Base-by-base conservation (phyloP, 2,329 filamentous ascomycete genomes). In the Trichophyton benhamiae region DNA sequence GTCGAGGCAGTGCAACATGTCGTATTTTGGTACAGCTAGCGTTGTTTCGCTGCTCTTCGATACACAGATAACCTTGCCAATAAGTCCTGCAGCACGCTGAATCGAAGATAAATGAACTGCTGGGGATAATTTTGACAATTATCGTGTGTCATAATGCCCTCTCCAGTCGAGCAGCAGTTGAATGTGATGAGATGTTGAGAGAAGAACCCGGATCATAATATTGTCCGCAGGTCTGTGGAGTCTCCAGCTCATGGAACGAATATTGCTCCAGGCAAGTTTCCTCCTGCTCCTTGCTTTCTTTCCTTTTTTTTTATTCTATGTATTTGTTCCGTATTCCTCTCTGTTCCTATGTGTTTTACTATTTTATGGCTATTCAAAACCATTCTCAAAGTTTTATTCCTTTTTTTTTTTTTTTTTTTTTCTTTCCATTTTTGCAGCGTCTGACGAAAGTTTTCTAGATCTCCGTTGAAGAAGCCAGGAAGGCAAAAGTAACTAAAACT, bases 381-480 rank as follows among this genome's bases (percentile, higher is more conserved):
- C 8, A 9, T 38, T 38, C 33, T 38, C 9, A 13, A 13, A 30
- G 6, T 30, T 30, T 30, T 7, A 7, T 30, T 7, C 27, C 7
- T 30, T 30, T 30, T 30, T 30, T 30, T 30, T 27, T 7, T 1
- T 27, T 27, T 27, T 27, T 4, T 38, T 30, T 27, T 7, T 1
- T 27, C 7, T 27, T 27, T 4, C 13, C 22, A 25, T 38, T 38
- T 53, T 25, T 25, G 27, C 49, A n/a, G 49, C n/a, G 49, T 17
- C 22, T 33, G 27, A 33, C 27, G 49, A 53, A 53, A 17, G 9
- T 53, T 48, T 53, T 53, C 49, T 53, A 53, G 49, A 53, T 53
- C 49, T 53, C 49, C 22, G 20, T 53, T 53, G 49, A 53, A 53
- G 49, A 53, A 53, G 25, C 27, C 49, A 53, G 49, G 49, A 25